Evolutionary conservation across 148 eudicot species (phyloP).

Genomic region (Nyssa sinensis): DNA sequence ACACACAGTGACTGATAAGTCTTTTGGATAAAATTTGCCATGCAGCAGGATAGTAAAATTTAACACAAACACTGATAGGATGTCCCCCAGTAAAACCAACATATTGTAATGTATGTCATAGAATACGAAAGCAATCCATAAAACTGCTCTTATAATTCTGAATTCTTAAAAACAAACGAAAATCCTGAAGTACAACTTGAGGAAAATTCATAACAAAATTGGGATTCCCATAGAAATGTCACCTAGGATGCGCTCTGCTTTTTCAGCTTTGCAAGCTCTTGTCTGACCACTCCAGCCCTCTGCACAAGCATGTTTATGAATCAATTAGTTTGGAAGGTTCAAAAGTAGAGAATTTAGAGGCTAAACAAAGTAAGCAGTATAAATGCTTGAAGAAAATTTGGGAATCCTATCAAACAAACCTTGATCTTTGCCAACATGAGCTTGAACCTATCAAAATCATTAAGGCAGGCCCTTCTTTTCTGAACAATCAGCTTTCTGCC

Average conservation of each 20-base stretch:
- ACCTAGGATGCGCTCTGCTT: constrained; percentile 35
- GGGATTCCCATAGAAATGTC: not conserved
- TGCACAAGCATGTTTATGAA: constrained; percentile 18
- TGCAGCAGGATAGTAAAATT: not conserved
- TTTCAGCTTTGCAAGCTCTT: constrained; percentile 52
- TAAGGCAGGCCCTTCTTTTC: constrained; percentile 63
- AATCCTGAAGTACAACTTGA: not conserved
- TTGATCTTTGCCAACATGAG: constrained; percentile 74
- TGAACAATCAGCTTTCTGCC: constrained; percentile 65
- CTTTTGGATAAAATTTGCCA: too few species aligned
- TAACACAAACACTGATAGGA: too few species aligned
- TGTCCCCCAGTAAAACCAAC: not conserved
- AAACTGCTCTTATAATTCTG: not conserved
- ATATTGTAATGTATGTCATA: not conserved
- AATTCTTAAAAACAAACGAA: not conserved
- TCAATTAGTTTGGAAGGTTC: not conserved
- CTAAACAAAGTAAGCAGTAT: not conserved
- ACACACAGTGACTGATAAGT: too few species aligned
- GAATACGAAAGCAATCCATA: not conserved
- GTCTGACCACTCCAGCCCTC: constrained; percentile 55
- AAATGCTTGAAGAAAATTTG: not conserved
- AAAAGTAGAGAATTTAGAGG: not conserved
- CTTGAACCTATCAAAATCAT: constrained; percentile 71
- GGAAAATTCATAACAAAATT: constrained; percentile 19
- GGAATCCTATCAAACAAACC: constrained; percentile 26